Conservation (phyloP, 257 asterid species). For the Solanum paucissectum region DNA sequence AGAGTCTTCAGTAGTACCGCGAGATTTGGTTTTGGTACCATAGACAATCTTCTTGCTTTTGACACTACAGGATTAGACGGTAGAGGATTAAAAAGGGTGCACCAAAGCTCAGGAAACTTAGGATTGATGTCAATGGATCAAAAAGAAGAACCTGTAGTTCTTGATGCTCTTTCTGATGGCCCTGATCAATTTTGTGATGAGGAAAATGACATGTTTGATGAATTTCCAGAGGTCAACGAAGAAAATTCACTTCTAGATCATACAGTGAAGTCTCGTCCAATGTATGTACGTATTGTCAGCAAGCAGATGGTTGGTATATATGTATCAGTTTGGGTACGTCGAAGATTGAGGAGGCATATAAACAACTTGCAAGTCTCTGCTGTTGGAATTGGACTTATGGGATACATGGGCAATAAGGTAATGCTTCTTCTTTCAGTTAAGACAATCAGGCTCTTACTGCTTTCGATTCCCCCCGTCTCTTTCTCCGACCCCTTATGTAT, state of each 20-base stretch:
- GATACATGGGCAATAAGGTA: slow-evolving; percentile 98
- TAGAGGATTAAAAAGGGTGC: slow-evolving; percentile 44
- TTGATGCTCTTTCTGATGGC: slow-evolving; percentile 36
- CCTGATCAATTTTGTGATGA: slow-evolving; percentile 35
- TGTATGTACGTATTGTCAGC: slow-evolving; percentile 71
- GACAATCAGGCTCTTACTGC: not conserved
- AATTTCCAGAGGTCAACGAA: slow-evolving; percentile 12
- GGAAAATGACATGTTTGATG: slow-evolving; percentile 42
- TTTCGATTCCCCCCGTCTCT: not conserved
- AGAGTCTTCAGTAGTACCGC: slow-evolving; percentile 61
- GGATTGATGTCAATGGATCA: slow-evolving; percentile 34
- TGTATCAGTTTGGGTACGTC: slow-evolving; percentile 76
- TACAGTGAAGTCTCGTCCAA: slow-evolving; percentile 22
- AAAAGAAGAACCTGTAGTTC: slow-evolving; percentile 30
- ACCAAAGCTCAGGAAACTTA: slow-evolving; percentile 58
- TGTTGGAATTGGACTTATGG: slow-evolving; percentile 95
- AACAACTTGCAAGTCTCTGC: slow-evolving; percentile 85
- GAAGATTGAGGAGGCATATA: slow-evolving; percentile 70
- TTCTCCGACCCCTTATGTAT: not conserved
- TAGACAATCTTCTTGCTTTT: slow-evolving; percentile 6
- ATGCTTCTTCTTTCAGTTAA: not conserved
- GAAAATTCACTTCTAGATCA: slow-evolving; percentile 7
- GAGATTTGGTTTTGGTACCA: slow-evolving; percentile 31
- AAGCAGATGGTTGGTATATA: slow-evolving; percentile 99
- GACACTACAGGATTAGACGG: slow-evolving; percentile 8